Evolutionary conservation across 371 early-diverging fungal genomes (phyloP), one percentile per base, ranked within the genome.

Genomic region (Mycotypha africana): DNA sequence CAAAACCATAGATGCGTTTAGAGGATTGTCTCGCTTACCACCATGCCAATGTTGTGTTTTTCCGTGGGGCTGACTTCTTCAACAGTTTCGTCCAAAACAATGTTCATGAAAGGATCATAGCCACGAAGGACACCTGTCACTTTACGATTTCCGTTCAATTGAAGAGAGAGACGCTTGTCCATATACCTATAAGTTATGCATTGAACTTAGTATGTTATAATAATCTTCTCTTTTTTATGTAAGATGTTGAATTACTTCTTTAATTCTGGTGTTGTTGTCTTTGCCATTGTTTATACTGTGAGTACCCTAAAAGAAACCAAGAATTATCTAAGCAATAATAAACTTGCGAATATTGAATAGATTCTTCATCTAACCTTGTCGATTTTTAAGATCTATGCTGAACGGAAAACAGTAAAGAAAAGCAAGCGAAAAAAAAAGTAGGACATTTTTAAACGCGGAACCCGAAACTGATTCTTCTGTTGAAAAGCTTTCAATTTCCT

Each of bases 31-130:
- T 17, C 24, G 67, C 81, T 56, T 63, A 97, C 96, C 56, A 93
- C 84, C 76, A 88, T 91, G 51, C 95, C 95, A 47, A 97, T 84
- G 12, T 76, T 59, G 26, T 77, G 63, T 47, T 79, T 82, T 47
- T 89, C 83, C 19, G 78, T 75, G 4, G 81, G 79, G 24, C 79
- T 76, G 11, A 84, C 67, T 53, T 88, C 87, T 63, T 97, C 96
- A 24, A 84, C 72, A 36, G 95, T 86, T 38, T 95, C 94, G 51
- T 94, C 98, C 62, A 98, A 66, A n/a, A 97, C 97, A 56, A 98
- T 65, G 76, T 98, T 98, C 96, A 97, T 91, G 71, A 97, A 98
- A 15, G 99, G 91, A 65, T 98, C 99, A 55, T 79, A 98, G 21
- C 98, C 98, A 43, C 98, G 88, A 60, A 98, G 84, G 28, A 95